Evolutionary conservation across 1,284 basidiomycete species (phyloP).

Genomic region (Ganoderma resinaceum): DNA sequence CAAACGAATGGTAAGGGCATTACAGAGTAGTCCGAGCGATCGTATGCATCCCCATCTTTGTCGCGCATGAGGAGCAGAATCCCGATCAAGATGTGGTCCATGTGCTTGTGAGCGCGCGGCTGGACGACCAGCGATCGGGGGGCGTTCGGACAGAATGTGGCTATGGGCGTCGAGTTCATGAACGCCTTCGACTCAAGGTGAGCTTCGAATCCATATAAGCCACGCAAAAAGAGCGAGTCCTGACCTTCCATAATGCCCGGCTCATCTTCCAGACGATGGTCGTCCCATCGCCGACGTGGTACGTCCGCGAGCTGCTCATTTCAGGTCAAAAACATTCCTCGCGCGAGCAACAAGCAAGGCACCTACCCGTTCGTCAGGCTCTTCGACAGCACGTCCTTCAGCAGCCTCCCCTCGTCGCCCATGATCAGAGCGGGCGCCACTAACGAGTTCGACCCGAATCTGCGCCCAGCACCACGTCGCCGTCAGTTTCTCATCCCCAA

Average conservation of each 20-base stretch:
- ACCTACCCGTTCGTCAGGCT: slow-evolving; percentile 32
- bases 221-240: neutral
- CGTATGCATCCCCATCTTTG: slow-evolving; percentile 16
- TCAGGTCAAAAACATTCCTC: neutral
- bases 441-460: slow-evolving; percentile 28
- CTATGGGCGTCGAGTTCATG: slow-evolving; percentile 27
- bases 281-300: slow-evolving; percentile 31
- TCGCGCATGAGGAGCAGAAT: slow-evolving; percentile 39
- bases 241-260: slow-evolving; percentile 34
- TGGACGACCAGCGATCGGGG: slow-evolving; percentile 34
- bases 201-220: neutral
- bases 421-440: slow-evolving; percentile 32
- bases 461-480: slow-evolving; percentile 8
- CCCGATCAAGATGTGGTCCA: slow-evolving; percentile 37
- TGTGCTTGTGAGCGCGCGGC: slow-evolving; percentile 31
- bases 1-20: neutral
- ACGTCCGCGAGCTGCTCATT: slow-evolving; percentile 30
- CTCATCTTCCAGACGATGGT: slow-evolving; percentile 37
- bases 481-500: too few relatives aligned
- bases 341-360: neutral
- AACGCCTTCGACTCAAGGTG: slow-evolving; percentile 25
- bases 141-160: slow-evolving; percentile 30
- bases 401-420: slow-evolving; percentile 25
- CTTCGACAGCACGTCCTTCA: slow-evolving; percentile 35
- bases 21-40: slow-evolving; percentile 7